phyloP scores from a whole-genome alignment of 1,284 basidiomycete genomes.

The Laetiporus sulphureus region DNA sequence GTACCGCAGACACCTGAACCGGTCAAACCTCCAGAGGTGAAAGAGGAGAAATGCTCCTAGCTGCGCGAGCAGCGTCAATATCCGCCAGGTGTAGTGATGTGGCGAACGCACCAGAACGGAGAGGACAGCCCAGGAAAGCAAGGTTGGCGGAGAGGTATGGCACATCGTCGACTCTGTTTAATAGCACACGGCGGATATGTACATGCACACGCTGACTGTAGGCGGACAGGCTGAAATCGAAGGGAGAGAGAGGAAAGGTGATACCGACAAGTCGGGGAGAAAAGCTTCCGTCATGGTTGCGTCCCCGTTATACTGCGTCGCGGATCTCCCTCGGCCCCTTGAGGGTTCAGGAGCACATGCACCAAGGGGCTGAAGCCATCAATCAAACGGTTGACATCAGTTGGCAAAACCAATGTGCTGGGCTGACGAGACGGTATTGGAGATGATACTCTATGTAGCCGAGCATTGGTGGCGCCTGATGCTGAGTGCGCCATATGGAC shows the following conservation, averaged over 20 bases:
- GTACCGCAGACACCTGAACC: constrained; percentile 64
- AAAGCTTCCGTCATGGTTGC: too few relatives aligned
- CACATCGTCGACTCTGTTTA: constrained; percentile 4
- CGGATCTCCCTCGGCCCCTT: too few relatives aligned
- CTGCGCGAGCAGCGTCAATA: constrained; percentile 26
- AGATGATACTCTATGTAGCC: too few relatives aligned
- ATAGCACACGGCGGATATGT: constrained; percentile 1
- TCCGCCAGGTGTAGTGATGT: background rate
- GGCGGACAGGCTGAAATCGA: too few relatives aligned
- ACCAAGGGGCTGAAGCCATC: too few relatives aligned
- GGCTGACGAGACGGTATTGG: too few relatives aligned
- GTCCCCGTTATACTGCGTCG: too few relatives aligned
- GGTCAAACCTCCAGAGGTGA: constrained; percentile 74
- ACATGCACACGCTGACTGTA: background rate
- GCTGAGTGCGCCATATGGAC: too few relatives aligned
- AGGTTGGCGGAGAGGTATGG: constrained; percentile 4
- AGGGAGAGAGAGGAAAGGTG: constrained; percentile 1
- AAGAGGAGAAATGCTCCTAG: constrained; percentile 56
- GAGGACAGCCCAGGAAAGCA: constrained; percentile 44
- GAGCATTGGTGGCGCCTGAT: too few relatives aligned
- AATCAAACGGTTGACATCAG: too few relatives aligned
- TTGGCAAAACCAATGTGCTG: too few relatives aligned
- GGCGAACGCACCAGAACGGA: constrained; percentile 37
- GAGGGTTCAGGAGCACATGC: too few relatives aligned
- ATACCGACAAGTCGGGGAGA: constrained; percentile 1